phyloP scores from a whole-genome alignment of 495 filamentous ascomycete genomes.

The Penicillium macrosclerotiorum region DNA sequence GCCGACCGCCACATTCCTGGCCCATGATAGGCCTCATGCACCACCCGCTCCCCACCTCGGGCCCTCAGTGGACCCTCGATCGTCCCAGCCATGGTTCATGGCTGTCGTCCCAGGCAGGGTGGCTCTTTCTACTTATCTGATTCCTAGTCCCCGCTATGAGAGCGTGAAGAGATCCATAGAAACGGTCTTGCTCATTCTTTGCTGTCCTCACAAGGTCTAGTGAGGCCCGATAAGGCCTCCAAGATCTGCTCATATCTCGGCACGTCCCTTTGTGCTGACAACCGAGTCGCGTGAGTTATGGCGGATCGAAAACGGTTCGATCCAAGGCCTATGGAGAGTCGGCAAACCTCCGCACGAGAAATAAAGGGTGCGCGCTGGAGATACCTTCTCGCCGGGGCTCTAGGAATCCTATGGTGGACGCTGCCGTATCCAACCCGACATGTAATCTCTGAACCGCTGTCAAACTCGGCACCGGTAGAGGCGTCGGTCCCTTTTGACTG shows the following conservation, averaged over 20 bases:
- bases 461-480: not conserved
- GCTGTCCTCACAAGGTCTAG: not conserved
- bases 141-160: not conserved
- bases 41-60: conserved; percentile 3
- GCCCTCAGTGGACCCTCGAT: conserved; percentile 10
- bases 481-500: conserved; percentile 20
- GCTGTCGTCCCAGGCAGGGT: not conserved
- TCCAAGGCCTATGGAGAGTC: not conserved
- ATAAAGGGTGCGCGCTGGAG: not conserved
- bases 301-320: conserved; percentile 9
- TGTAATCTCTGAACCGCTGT: not conserved
- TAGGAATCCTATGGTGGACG: not conserved
- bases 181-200: not conserved
- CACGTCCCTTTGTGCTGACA: not conserved
- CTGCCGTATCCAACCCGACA: not conserved
- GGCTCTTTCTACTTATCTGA: conserved; percentile 10
- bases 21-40: conserved; percentile 8
- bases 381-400: not conserved
- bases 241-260: not conserved
- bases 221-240: not conserved
- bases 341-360: not conserved
- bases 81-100: conserved; percentile 12
- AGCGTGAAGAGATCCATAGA: not conserved
- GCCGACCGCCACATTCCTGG: conserved; percentile 8
- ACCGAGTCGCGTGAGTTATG: conserved; percentile 9